Evolutionary conservation across 1,284 basidiomycete species (phyloP).

Genomic region (Ustilago curta): DNA sequence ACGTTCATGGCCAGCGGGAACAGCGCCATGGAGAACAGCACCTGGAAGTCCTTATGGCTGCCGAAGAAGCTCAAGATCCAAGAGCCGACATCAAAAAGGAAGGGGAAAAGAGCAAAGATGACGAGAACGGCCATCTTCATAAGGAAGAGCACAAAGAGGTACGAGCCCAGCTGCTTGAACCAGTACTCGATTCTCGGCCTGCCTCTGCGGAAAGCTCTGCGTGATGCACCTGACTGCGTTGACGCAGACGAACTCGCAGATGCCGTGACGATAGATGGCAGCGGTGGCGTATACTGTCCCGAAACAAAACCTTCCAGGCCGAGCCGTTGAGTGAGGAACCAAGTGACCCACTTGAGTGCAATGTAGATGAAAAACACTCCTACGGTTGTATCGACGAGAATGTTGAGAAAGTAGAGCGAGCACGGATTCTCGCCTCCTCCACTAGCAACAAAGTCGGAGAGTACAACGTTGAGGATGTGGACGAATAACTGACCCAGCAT

Average conservation of each 20-base stretch:
- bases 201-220: constrained; percentile 16
- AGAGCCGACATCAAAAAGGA: constrained; percentile 79
- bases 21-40: constrained; percentile 80
- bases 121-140: constrained; percentile 88
- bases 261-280: constrained; percentile 17
- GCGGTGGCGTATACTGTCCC: constrained; percentile 77
- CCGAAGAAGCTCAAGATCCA: constrained; percentile 86
- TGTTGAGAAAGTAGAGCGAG: constrained; percentile 85
- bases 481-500: constrained; percentile 90
- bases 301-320: constrained; percentile 82
- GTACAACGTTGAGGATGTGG: constrained; percentile 85
- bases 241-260: constrained; percentile 7
- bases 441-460: constrained; percentile 54
- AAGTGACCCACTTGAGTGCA: constrained; percentile 79
- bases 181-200: constrained; percentile 74
- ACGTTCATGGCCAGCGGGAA: constrained; percentile 89
- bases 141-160: constrained; percentile 80
- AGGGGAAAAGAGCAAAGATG: constrained; percentile 76
- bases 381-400: constrained; percentile 91
- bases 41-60: constrained; percentile 70
- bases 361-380: constrained; percentile 88
- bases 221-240: constrained; percentile 11
- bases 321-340: constrained; percentile 77
- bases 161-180: constrained; percentile 85
- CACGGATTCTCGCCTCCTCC: constrained; percentile 60